Conservation (phyloP, 139 green algal species). For the Chlorella ohadii region DNA sequence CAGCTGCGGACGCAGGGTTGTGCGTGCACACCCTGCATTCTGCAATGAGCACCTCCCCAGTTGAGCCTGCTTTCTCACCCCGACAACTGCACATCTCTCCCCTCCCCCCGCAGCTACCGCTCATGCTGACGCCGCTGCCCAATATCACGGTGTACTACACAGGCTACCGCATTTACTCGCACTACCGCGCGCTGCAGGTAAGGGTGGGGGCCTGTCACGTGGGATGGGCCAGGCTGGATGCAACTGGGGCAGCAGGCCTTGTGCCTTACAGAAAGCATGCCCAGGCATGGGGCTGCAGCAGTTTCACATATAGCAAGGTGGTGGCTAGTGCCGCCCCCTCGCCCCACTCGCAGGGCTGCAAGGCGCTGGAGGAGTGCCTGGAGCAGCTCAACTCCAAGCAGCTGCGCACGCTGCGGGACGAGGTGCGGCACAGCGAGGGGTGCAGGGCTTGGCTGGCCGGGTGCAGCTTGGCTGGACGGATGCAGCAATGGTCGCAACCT, state of each 20-base stretch:
- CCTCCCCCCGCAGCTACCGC: constrained; percentile 40
- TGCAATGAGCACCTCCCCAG: neutral
- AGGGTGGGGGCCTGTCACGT: neutral
- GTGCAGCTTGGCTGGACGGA: too few relatives aligned
- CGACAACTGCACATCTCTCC: too few relatives aligned
- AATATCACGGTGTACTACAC: constrained; percentile 82
- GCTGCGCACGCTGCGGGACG: constrained; percentile 36
- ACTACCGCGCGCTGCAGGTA: constrained; percentile 55
- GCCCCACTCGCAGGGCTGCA: constrained; percentile 30
- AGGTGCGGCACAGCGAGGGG: neutral
- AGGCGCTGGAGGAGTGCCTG: constrained; percentile 38
- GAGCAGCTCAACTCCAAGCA: constrained; percentile 43
- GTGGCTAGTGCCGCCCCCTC: too few relatives aligned
- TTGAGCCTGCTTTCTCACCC: neutral
- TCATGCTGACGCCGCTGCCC: constrained; percentile 69
- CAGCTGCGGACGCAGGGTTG: too few relatives aligned
- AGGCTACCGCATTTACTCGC: constrained; percentile 63
- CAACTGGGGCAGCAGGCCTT: too few relatives aligned
- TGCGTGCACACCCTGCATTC: too few relatives aligned
- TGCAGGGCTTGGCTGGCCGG: too few relatives aligned
- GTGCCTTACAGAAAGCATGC: too few relatives aligned
- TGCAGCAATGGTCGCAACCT: too few relatives aligned
- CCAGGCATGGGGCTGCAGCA: too few relatives aligned
- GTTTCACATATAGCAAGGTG: too few relatives aligned
- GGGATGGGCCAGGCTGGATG: too few relatives aligned